Base-by-base conservation (phyloP, 768 basidiomycete genomes). In the Lentinula lateritia region DNA sequence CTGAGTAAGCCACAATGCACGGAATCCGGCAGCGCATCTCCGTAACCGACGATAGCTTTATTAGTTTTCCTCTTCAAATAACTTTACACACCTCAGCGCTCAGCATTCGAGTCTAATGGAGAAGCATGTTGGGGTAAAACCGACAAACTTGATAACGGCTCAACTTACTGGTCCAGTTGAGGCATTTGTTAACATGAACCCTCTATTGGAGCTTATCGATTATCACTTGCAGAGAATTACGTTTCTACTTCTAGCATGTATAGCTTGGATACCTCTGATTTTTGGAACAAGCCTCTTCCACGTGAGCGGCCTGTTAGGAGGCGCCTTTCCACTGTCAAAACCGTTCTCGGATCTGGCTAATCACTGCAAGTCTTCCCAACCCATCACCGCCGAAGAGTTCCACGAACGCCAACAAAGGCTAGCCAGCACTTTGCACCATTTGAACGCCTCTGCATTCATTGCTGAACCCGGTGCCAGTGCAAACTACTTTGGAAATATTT, bases 381-480 rank as follows among this genome's bases (percentile, higher is more conserved):
- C 86, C 8, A 86, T 89, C 64, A 62, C 66, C 18, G 52, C 69
- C 1, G 62, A 68, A 9, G 83, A 86, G 58, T 84, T 82, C 65
- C 68, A 76, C 23, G 69, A 69, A 35, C 80, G 88, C n/a, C 90
- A 89, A 66, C 75, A 67, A 5, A 63, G 70, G 8, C 77, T 91
- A 34, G 86, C 86, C 1, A 73, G 74, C 13, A 73, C 70, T 0
- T 78, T 91, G 16, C 69, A 75, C 58, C 62, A 71, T 5, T 75
- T 84, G 32, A 80, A 83, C 35, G 87, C 82, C 0, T 78, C 83
- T 6, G 87, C 88, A 15, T 94, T 90, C 70, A 82, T 95, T 38
- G 83, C 88, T 6, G 92, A 95, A 69, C 91, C 93, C 28, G 85
- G 89, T 0, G 83, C 90, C 13, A 89, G 78, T 61, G 84, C 87